These are phyloP conservation scores for Lodderomyces theae DNA, from an alignment of 1,139 yeast species.

Conservation along the genomic window DNA sequence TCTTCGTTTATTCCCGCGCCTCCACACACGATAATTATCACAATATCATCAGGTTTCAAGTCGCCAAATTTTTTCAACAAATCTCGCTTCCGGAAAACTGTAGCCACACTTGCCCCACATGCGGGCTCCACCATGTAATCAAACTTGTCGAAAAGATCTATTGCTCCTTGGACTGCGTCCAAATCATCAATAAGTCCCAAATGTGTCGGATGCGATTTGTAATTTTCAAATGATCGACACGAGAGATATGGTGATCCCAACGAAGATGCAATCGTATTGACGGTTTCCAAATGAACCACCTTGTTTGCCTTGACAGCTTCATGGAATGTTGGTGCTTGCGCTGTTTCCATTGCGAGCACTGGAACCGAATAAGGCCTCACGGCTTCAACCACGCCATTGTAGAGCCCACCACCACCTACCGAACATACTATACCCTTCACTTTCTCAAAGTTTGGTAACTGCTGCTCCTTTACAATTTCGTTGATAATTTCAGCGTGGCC, in stretches of 20 bases:
- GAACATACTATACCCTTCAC: conserved; percentile 39
- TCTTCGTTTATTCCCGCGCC: conserved; percentile 30
- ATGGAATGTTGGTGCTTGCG: conserved; percentile 38
- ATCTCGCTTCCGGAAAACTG: conserved; percentile 24
- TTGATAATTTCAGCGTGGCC: conserved; percentile 39
- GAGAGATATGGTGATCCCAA: conserved; percentile 41
- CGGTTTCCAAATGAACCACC: conserved; percentile 26
- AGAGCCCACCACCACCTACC: conserved; percentile 36
- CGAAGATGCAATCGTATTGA: conserved; percentile 38
- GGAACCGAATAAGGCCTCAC: conserved; percentile 20
- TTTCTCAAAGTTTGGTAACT: conserved; percentile 20
- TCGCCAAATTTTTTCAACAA: conserved; percentile 22
- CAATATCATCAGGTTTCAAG: conserved; percentile 29
- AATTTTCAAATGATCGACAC: conserved; percentile 26
- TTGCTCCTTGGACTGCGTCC: conserved; percentile 32
- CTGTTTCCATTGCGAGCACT: conserved; percentile 36
- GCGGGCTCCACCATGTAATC: conserved; percentile 38
- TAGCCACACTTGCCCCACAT: conserved; percentile 39
- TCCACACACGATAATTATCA: conserved; percentile 41
- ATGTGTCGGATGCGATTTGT: conserved; percentile 19
- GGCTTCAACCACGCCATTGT: conserved; percentile 38
- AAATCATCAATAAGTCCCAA: conserved; percentile 33
- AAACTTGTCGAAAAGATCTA: conserved; percentile 26
- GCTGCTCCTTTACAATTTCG: conserved; percentile 25
- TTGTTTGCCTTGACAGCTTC: conserved; percentile 29